Evolutionary conservation across 1,284 basidiomycete genomes (phyloP), one percentile per base, ranked within the genome.

Genomic region (Apiotrichum mycotoxinovorans): DNA sequence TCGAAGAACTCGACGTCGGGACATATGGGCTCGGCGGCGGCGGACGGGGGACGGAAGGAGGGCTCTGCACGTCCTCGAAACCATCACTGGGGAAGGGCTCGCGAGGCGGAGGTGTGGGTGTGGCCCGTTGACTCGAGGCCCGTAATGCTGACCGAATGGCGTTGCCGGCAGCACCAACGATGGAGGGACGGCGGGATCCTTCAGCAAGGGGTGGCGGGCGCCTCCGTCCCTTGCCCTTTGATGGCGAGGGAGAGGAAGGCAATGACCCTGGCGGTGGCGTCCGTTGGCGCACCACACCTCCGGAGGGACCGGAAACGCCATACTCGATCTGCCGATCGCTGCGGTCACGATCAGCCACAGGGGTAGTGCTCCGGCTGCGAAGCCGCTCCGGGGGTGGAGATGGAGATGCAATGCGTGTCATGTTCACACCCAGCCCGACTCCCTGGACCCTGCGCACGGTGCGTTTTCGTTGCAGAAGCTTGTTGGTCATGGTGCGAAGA

Each of bases 401-500:
- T 1, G 55, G 55, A 2, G 56, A 52, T 12, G 54, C 52, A 4
- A 52, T 15, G 10, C 38, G 37, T 20, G 37, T n/a, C 25, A 51
- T 51, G 38, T n/a, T 40, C 3, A 51, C 25, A 7, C 49, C 49
- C 12, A 51, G 38, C 14, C 53, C 53, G 12, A 38, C 56, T 18
- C 47, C 41, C 20, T 52, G 56, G 5, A 77, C 43, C 10, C 75
- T 66, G 1, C 75, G 69, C 12, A 79, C 58, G 0, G 73, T 76
- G 20, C 75, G 68, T 43, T 58, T 78, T 41, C 74, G 75, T 54
- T 78, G 73, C 9, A 78, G 68, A 2, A 80, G 66, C 66, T 76
- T 77, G 57, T 74, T 72, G 9, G 78, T 80, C 68, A 80, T 79
- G 2, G 77, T 79, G 40, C 72, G 70, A 11, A 81, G 65, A 1